Base-by-base conservation (phyloP, 2,329 filamentous ascomycete genomes). In the Nemania diffusa region DNA sequence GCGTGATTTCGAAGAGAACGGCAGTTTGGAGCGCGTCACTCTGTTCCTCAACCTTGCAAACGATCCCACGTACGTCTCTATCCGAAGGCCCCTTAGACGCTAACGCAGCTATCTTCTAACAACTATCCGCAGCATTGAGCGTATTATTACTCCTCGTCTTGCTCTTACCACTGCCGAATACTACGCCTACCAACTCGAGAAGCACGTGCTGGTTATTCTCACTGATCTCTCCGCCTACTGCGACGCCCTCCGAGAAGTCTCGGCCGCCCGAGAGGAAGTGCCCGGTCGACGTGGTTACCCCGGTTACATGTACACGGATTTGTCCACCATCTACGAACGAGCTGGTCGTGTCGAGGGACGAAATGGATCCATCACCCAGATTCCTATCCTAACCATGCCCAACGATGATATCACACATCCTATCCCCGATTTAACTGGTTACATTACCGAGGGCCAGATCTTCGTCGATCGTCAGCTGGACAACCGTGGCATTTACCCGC, bases 271-370 rank as follows among this genome's bases (percentile, higher is more conserved):
- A 84, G 96, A 99, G 87, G 96, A 99, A 90, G 96, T 99, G 50
- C 96, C 96, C 46, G 96, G 96, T 87, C 95, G 96, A 81, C 95
- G 96, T 90, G 96, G 96, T 88, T 99, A 96, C 85, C 96, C 96
- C 61, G 96, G 96, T 92, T 99, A 99, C 88, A 99, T 99, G 96
- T 99, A 99, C 87, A 99, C 96, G 74, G 97, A 99, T 89, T 92
- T 99, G 90, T 97, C 96, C 67, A 99, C 96, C 78, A 97, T 99
- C 77, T 99, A 99, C 87, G 96, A 99, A 84, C 94, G 96, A 84
- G 96, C 96, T 75, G 96, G 96, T 78, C 96, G 96, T 92, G 96
- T 99, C 57, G 87, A 93, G 78, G 97, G 97, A 75, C 92, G 97
- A 75, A 97, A 98, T 78, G 96, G 97, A 68, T 99, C 96, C 76